Conservation (phyloP, 345 rosid species). For the Populus davidiana region DNA sequence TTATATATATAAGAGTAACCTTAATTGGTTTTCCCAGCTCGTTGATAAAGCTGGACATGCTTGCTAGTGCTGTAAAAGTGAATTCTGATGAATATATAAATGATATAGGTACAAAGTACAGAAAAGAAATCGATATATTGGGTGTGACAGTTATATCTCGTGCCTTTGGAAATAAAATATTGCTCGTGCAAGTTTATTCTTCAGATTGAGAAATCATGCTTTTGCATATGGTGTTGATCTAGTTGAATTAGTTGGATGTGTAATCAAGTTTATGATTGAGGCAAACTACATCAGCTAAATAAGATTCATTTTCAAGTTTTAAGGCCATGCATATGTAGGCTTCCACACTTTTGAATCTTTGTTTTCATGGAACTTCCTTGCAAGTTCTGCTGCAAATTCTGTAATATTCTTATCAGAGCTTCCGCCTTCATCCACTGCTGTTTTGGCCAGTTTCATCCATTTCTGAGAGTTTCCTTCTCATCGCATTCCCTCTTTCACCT, state of each 20-base stretch:
- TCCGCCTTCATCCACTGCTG: conserved; percentile 19
- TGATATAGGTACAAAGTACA: not conserved
- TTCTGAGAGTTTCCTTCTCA: conserved; percentile 10
- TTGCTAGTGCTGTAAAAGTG: conserved; percentile 1
- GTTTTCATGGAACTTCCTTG: too few species aligned
- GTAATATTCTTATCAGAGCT: not conserved
- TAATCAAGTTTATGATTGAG: too few species aligned
- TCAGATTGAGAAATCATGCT: too few species aligned
- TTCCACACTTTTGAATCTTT: not conserved
- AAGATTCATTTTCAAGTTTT: too few species aligned
- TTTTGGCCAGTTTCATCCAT: conserved; percentile 20
- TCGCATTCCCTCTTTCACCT: conserved; percentile 13
- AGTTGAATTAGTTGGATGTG: too few species aligned
- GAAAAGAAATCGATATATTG: not conserved
- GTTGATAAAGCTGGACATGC: not conserved
- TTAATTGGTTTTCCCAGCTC: not conserved
- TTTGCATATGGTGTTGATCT: too few species aligned
- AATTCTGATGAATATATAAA: not conserved
- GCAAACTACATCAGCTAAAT: too few species aligned
- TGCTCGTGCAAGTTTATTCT: not conserved
- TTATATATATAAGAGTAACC: not conserved
- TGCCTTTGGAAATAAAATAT: not conserved
- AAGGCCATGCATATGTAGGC: too few species aligned
- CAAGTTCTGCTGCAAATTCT: conserved; percentile 9
- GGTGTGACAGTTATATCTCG: not conserved